Percentiles rank a stretch among this genome's conserved stretches.
Evolutionary conservation across 805 yeast genomes (phyloP).

Genomic region (Cyberlindnera petersonii): DNA sequence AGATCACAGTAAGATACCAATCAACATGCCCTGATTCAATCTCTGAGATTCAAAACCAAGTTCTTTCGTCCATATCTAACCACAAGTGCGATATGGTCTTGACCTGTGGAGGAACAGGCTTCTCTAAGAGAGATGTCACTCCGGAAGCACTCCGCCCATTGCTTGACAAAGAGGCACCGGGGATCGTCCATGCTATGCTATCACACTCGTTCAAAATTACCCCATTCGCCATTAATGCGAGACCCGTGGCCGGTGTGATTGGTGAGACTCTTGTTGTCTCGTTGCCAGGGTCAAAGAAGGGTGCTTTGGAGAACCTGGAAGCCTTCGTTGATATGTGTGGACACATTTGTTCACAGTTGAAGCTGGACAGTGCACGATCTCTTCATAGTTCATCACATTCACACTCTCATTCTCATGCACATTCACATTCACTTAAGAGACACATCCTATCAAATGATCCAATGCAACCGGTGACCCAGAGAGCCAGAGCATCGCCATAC

Average conservation of each 20-base stretch:
- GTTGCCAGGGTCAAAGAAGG: conserved; percentile 52
- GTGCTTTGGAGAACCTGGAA: conserved; percentile 40
- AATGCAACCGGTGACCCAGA: conserved; percentile 34
- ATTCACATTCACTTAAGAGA: conserved; percentile 27
- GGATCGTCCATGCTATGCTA: conserved; percentile 46
- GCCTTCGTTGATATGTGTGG: conserved; percentile 36
- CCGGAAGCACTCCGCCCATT: conserved; percentile 47
- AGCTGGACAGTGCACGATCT: conserved; percentile 34
- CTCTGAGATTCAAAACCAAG: conserved; percentile 2
- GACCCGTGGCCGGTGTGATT: conserved; percentile 48
- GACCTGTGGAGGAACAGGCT: conserved; percentile 56
- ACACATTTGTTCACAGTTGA: conserved; percentile 42
- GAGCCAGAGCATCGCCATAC: conserved; percentile 47
- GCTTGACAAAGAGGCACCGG: conserved; percentile 43
- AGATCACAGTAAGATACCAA: not conserved
- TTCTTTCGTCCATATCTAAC: not conserved
- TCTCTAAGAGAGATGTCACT: conserved; percentile 41
- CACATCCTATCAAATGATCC: conserved; percentile 37
- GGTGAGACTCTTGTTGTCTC: conserved; percentile 38
- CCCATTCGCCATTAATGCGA: conserved; percentile 44
- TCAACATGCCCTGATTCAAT: conserved; percentile 3
- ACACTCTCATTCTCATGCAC: conserved; percentile 17
- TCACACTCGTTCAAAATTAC: conserved; percentile 40
- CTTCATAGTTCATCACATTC: conserved; percentile 29
- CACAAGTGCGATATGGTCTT: conserved; percentile 29